Conservation (phyloP, 2,329 filamentous ascomycete species). For the Fusarium goolgardi region DNA sequence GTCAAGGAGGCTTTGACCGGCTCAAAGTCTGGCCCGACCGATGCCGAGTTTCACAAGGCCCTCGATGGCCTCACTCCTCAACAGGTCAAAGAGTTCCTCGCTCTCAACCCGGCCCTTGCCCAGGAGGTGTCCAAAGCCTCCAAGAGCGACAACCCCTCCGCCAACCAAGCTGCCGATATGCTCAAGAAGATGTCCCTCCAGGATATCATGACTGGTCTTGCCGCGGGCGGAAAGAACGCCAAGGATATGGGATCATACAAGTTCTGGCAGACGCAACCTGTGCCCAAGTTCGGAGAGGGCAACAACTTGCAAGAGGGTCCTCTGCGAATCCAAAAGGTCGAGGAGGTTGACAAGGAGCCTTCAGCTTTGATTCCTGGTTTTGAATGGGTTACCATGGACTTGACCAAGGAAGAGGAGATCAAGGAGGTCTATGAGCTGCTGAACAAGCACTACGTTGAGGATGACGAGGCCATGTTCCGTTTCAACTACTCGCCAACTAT, state of each 20-base stretch:
- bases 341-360: conserved; percentile 82
- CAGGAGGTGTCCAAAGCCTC: conserved; percentile 62
- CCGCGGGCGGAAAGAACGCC: conserved; percentile 84
- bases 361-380: conserved; percentile 82
- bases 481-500: conserved; percentile 95
- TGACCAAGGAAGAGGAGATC: conserved; percentile 80
- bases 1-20: conserved; percentile 60
- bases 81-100: conserved; percentile 73
- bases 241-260: conserved; percentile 98
- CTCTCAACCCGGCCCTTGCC: conserved; percentile 78
- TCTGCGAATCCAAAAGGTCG: conserved; percentile 81
- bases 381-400: conserved; percentile 92
- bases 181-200: conserved; percentile 74
- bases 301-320: conserved; percentile 78
- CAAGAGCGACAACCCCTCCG: conserved; percentile 51
- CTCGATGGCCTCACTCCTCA: conserved; percentile 65
- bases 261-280: conserved; percentile 98
- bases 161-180: conserved; percentile 61
- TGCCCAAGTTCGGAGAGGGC: conserved; percentile 80
- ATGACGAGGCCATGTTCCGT: conserved; percentile 95
- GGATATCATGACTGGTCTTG: conserved; percentile 79
- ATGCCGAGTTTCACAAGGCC: conserved; percentile 61
- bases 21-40: conserved; percentile 49
- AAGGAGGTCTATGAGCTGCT: conserved; percentile 93
- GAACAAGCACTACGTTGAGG: conserved; percentile 95